Percentiles rank a stretch among this genome's conserved stretches.
Conservation (phyloP, 2,329 filamentous ascomycete genomes). For the Cladophialophora chaetospira region DNA sequence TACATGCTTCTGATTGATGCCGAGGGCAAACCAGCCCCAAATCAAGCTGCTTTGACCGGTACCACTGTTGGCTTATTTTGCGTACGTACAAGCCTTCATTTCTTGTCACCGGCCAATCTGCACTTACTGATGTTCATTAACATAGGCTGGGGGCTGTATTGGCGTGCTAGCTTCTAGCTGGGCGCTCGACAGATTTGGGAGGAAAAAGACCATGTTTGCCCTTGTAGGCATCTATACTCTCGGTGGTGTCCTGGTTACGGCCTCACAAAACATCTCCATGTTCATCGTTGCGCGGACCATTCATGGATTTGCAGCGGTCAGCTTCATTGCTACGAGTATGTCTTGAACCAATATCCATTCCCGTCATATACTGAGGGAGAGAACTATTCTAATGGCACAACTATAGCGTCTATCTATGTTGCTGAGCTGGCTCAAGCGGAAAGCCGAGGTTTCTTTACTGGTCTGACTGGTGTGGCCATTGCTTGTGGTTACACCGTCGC, state of each 20-base stretch:
- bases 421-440: slow-evolving; percentile 8
- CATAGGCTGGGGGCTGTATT: too few species aligned
- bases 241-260: slow-evolving; percentile 2
- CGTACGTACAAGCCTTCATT: background rate
- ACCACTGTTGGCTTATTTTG: slow-evolving; percentile 5
- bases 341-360: background rate
- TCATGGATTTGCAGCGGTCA: background rate
- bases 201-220: background rate
- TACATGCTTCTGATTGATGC: slow-evolving; percentile 13
- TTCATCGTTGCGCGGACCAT: slow-evolving; percentile 6
- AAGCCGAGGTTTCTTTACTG: slow-evolving; percentile 3
- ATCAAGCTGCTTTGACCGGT: background rate
- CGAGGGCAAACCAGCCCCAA: background rate
- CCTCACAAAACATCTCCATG: slow-evolving; percentile 2
- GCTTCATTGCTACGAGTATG: background rate
- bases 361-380: background rate
- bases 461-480: slow-evolving; percentile 5
- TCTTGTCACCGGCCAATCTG: too few species aligned
- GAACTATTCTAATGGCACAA: background rate
- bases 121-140: too few species aligned
- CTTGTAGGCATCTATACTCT: background rate
- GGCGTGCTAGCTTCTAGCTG: background rate
- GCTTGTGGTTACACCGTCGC: slow-evolving; percentile 6
- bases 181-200: background rate
- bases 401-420: slow-evolving; percentile 2